Evolutionary conservation across 192 early-diverging fungal genomes (phyloP).

Genomic region (Podila horticola): DNA sequence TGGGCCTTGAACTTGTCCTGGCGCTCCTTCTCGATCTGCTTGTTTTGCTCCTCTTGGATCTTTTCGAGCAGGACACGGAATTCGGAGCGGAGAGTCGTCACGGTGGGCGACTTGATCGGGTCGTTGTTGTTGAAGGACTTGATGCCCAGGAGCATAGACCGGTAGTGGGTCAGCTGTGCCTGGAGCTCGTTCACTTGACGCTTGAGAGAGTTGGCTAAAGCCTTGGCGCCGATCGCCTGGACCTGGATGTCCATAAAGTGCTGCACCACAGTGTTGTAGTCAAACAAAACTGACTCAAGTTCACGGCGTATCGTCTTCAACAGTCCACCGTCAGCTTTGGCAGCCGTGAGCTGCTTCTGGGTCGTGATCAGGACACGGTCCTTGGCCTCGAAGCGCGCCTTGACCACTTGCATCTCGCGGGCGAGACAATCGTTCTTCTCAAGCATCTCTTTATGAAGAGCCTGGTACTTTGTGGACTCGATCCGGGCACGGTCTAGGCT

Average conservation of each 20-base stretch:
- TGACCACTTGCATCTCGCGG: slow-evolving; percentile 44
- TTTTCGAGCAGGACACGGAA: slow-evolving; percentile 48
- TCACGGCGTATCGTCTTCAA: slow-evolving; percentile 49
- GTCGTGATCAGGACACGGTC: slow-evolving; percentile 46
- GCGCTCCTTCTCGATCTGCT: slow-evolving; percentile 42
- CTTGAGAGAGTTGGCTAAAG: slow-evolving; percentile 43
- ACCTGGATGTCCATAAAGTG: slow-evolving; percentile 53
- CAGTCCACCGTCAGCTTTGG: slow-evolving; percentile 48
- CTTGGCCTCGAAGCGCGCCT: slow-evolving; percentile 50
- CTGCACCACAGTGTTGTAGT: slow-evolving; percentile 50
- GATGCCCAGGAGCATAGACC: slow-evolving; percentile 49
- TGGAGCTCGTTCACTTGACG: slow-evolving; percentile 42
- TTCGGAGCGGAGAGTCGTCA: slow-evolving; percentile 41
- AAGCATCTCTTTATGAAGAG: slow-evolving; percentile 44
- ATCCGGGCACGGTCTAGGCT: slow-evolving; percentile 38
- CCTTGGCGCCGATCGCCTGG: slow-evolving; percentile 48
- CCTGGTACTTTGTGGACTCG: slow-evolving; percentile 49
- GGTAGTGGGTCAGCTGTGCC: slow-evolving; percentile 37
- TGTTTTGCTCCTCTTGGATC: slow-evolving; percentile 49
- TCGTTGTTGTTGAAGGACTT: slow-evolving; percentile 54
- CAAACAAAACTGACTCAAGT: slow-evolving; percentile 46
- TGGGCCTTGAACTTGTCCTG: slow-evolving; percentile 46
- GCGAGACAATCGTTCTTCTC: slow-evolving; percentile 45
- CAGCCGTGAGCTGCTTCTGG: slow-evolving; percentile 40
- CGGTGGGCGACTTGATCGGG: slow-evolving; percentile 49